A percentile compares a stretch with the other conserved stretches of the same genome.
These are phyloP conservation scores for Conticribra weissflogii DNA, from an alignment of 108 stramenopile genomes.

Conservation along the genomic window DNA sequence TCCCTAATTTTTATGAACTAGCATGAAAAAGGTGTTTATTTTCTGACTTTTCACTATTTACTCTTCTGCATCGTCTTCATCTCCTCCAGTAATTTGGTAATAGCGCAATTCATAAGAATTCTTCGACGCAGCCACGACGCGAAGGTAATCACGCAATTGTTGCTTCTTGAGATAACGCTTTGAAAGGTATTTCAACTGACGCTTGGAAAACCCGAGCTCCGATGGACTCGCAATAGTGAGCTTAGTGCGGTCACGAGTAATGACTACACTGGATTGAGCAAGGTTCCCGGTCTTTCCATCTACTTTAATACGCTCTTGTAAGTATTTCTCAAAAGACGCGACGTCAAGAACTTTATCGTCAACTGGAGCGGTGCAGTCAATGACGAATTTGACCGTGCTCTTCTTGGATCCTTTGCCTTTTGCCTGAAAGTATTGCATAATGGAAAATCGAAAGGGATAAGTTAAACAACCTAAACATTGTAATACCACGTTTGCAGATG, in stretches of 20 bases:
- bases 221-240: slow-evolving; percentile 86
- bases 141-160: slow-evolving; percentile 97
- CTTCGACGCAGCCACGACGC: slow-evolving; percentile 95
- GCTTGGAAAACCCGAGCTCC: slow-evolving; percentile 94
- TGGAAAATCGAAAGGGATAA: too few relatives aligned
- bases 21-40: neutral
- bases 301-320: slow-evolving; percentile 97
- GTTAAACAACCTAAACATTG: neutral
- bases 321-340: slow-evolving; percentile 97
- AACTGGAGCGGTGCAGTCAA: slow-evolving; percentile 97
- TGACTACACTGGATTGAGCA: slow-evolving; percentile 78
- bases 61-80: slow-evolving; percentile 79
- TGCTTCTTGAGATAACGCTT: slow-evolving; percentile 99
- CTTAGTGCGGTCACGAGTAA: slow-evolving; percentile 92
- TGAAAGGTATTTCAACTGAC: slow-evolving; percentile 98
- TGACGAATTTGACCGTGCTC: slow-evolving; percentile 91
- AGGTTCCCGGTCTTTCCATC: slow-evolving; percentile 79
- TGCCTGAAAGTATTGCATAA: slow-evolving; percentile 51
- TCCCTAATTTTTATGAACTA: too few relatives aligned
- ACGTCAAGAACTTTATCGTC: slow-evolving; percentile 98
- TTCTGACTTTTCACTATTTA: slow-evolving; percentile 16
- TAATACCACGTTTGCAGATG: neutral
- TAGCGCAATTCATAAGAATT: slow-evolving; percentile 91
- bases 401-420: slow-evolving; percentile 88
- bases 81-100: slow-evolving; percentile 78